These are phyloP conservation scores for Forsythia suspensa DNA, from an alignment of 257 asterid species.

Conservation along the genomic window DNA sequence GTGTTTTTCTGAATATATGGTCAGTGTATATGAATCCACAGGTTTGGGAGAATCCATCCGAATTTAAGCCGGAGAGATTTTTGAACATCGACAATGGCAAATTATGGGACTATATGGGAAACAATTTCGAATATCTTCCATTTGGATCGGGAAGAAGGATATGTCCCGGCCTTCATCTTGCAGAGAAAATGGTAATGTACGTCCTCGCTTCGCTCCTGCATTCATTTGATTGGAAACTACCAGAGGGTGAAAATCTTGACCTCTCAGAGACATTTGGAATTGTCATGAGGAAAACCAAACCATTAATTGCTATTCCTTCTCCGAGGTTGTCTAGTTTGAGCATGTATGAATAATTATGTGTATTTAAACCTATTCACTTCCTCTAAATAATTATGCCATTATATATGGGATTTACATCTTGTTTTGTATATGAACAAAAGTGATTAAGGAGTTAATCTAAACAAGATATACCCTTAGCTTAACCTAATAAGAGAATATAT, in stretches of 20 bases:
- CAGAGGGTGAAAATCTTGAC: constrained; percentile 30
- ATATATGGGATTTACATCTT: no score
- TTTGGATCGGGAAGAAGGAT: constrained; percentile 52
- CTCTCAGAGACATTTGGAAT: constrained; percentile 37
- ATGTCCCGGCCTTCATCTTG: constrained; percentile 42
- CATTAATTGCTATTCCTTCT: constrained; percentile 34
- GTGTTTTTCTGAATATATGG: constrained; percentile 34
- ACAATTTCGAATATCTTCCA: constrained; percentile 37
- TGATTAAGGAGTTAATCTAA: no score
- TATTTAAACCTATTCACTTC: no score
- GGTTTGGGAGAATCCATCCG: constrained; percentile 43
- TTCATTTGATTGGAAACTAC: constrained; percentile 41
- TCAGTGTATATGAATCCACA: constrained; percentile 37
- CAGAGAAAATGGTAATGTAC: constrained; percentile 39
- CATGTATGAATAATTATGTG: constrained; percentile 8
- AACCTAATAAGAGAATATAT: no score
- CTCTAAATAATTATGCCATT: no score
- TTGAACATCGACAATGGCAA: constrained; percentile 7
- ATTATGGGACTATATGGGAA: constrained; percentile 31
- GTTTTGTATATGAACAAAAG: no score
- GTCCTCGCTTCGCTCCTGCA: constrained; percentile 40
- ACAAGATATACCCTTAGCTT: no score
- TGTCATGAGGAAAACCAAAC: constrained; percentile 29
- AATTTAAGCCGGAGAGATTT: constrained; percentile 51
- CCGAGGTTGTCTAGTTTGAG: constrained; percentile 8